A percentile compares a stretch with the other conserved stretches of the same genome.
Evolutionary conservation across 257 asterid species (phyloP).

Genomic region (Rubia yunnanensis): DNA sequence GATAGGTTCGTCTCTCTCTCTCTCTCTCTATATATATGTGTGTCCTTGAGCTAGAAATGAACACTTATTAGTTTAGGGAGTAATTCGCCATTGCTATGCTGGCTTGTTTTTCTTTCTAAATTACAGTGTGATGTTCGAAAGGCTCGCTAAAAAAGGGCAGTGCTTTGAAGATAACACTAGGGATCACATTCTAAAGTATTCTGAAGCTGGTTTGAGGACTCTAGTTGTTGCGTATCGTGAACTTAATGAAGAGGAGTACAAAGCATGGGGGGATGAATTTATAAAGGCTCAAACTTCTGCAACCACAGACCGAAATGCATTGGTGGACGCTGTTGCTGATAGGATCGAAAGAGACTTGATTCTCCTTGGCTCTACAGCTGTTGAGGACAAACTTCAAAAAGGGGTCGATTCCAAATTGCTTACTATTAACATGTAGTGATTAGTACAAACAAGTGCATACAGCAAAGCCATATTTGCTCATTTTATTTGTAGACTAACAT

Average conservation of each 20-base stretch:
- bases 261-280: slow-evolving; percentile 72
- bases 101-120: slow-evolving; percentile 4
- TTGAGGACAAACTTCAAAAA: slow-evolving; percentile 92
- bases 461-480: not conserved
- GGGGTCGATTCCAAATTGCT: slow-evolving; percentile 53
- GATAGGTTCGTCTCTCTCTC: slow-evolving; percentile 50
- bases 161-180: slow-evolving; percentile 42
- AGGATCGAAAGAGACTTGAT: slow-evolving; percentile 63
- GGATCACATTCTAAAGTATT: slow-evolving; percentile 63
- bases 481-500: not conserved
- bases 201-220: slow-evolving; percentile 92
- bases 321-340: slow-evolving; percentile 79
- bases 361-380: slow-evolving; percentile 95
- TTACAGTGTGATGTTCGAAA: slow-evolving; percentile 75
- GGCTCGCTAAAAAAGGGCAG: slow-evolving; percentile 48
- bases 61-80: slow-evolving; percentile 2
- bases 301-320: slow-evolving; percentile 55
- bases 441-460: not conserved
- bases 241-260: slow-evolving; percentile 62
- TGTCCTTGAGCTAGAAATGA: not conserved
- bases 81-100: not conserved
- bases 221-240: slow-evolving; percentile 76
- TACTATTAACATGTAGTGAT: slow-evolving; percentile 6
- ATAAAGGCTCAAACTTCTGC: slow-evolving; percentile 55
- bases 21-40: not conserved